Evolutionary conservation across 192 early-diverging fungal species (phyloP).

Genomic region (Backusella mclennaniae): DNA sequence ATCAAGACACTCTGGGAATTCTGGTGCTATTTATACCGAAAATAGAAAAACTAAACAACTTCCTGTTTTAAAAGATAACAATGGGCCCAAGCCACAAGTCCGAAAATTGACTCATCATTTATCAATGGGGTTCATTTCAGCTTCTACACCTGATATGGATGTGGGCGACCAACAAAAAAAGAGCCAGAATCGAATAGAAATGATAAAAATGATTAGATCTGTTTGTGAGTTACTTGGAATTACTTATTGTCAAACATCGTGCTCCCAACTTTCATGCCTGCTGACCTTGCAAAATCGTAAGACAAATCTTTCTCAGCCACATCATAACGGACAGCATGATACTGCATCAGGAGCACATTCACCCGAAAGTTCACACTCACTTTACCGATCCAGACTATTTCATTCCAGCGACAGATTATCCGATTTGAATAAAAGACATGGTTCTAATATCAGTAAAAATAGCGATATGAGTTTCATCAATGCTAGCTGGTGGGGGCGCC

Average conservation of each 20-base stretch:
- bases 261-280: slow-evolving; percentile 21
- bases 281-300: slow-evolving; percentile 24
- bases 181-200: slow-evolving; percentile 1
- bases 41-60: neutral
- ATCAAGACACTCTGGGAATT: neutral
- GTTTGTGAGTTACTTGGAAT: slow-evolving; percentile 33
- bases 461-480: neutral
- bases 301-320: neutral
- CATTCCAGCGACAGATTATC: slow-evolving; percentile 10
- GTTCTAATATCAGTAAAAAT: neutral
- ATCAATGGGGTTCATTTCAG: slow-evolving; percentile 4
- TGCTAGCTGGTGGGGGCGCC: neutral
- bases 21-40: neutral
- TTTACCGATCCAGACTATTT: slow-evolving; percentile 13
- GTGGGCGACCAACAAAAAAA: neutral
- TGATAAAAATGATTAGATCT: slow-evolving; percentile 13
- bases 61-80: neutral
- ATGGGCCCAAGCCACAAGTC: neutral
- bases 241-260: slow-evolving; percentile 20
- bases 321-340: neutral
- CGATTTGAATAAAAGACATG: slow-evolving; percentile 6
- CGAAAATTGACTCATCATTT: neutral
- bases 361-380: neutral
- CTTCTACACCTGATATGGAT: neutral
- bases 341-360: neutral